Percentiles rank a stretch among this genome's conserved stretches.
These are phyloP conservation scores for Nakazawaea ishiwadae DNA, from an alignment of 805 yeast species.

Conservation along the genomic window DNA sequence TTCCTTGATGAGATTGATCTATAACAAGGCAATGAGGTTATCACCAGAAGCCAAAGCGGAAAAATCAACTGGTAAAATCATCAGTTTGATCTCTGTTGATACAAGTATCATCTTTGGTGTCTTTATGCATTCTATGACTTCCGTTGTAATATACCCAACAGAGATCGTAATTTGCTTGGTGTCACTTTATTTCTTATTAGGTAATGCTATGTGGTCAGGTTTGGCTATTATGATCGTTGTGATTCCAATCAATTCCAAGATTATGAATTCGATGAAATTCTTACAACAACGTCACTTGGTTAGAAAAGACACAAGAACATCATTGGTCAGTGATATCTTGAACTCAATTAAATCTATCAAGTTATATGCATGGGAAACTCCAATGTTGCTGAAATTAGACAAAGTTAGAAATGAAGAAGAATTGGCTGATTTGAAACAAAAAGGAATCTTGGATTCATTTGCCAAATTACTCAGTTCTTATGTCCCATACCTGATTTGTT, in stretches of 20 bases:
- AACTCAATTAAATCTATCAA: slow-evolving; percentile 59
- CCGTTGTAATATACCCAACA: slow-evolving; percentile 41
- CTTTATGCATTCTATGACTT: slow-evolving; percentile 35
- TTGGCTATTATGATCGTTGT: slow-evolving; percentile 44
- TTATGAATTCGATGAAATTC: slow-evolving; percentile 39
- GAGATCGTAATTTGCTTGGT: slow-evolving; percentile 38
- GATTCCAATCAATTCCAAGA: slow-evolving; percentile 49
- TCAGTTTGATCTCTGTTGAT: slow-evolving; percentile 65
- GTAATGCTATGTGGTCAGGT: slow-evolving; percentile 58
- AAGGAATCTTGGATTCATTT: slow-evolving; percentile 33
- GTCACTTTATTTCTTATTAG: slow-evolving; percentile 51
- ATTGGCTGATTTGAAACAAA: slow-evolving; percentile 35
- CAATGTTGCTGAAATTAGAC: slow-evolving; percentile 48
- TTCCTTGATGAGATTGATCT: slow-evolving; percentile 53
- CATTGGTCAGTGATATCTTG: slow-evolving; percentile 53
- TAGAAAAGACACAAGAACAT: slow-evolving; percentile 56
- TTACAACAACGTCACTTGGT: slow-evolving; percentile 53
- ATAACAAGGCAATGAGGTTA: slow-evolving; percentile 53
- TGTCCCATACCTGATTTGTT: slow-evolving; percentile 48
- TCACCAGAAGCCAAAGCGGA: slow-evolving; percentile 52
- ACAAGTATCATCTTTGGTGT: slow-evolving; percentile 52
- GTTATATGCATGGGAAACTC: slow-evolving; percentile 65
- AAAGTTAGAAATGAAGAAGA: slow-evolving; percentile 56
- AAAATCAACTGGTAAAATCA: slow-evolving; percentile 61
- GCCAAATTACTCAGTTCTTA: slow-evolving; percentile 43